Base-by-base conservation (phyloP, 2,329 filamentous ascomycete genomes). In the Zymoseptoria brevis region DNA sequence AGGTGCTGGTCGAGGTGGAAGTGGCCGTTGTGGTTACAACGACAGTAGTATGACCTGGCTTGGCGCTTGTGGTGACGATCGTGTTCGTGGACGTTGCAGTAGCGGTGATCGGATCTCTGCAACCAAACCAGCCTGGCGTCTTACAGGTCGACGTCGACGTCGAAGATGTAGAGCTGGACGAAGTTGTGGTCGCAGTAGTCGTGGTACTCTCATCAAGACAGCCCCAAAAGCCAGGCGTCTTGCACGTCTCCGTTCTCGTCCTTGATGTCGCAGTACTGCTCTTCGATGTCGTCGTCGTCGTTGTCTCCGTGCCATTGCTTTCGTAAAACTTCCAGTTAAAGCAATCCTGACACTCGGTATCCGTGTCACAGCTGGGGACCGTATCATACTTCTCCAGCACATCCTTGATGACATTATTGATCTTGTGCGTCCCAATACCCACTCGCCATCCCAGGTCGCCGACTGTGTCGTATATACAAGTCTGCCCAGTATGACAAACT, bases 191-290 rank as follows among this genome's bases (percentile, higher is more conserved):
- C 16, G 64, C 79, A 0, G 78, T 78, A 0, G 80, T 78, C 11
- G 71, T 73, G 0, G 75, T 79, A 21, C 58, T 63, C 50, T 69
- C 81, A 65, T 90, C 87, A 48, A 89, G 76, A 70, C 85, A 91
- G n/a, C 89, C 90, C 87, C 87, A 96, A 92, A 92, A 96, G 4
- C 92, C 90, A 26, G 92, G 92, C 1, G 92, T 96, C 73, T 94
- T 83, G 75, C 92, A 96, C 0, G 90, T 96, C 57, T 87, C 85
- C 0, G 92, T 96, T 51, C 90, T 81, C 1, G 87, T 91, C 55
- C 81, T 75, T 50, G 81, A 81, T 2, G 83, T 84, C 5, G 71
- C 72, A 0, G 72, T 66, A 1, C 82, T 80, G 1, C 81, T 82
- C 0, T 81, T 80, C 2, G 77, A 79, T 1, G 83, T 79, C 0